phyloP scores from a whole-genome alignment of 805 yeast species.

The Torulaspora gathmanii region DNA sequence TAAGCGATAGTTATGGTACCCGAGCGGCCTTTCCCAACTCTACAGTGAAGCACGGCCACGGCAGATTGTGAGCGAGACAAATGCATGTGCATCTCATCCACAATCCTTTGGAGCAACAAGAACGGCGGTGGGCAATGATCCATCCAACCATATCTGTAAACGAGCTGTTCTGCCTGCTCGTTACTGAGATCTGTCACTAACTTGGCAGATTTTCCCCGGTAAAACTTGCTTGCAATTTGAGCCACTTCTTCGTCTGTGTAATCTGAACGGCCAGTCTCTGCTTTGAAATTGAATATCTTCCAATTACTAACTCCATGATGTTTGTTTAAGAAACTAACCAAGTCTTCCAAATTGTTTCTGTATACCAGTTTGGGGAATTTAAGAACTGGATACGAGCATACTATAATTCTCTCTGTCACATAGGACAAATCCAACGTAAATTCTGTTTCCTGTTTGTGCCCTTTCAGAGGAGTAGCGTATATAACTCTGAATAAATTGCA shows the following conservation, averaged over 20 bases:
- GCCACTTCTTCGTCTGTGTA: constrained; percentile 26
- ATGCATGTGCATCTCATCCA: constrained; percentile 44
- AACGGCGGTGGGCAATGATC: constrained; percentile 80
- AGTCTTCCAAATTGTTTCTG: constrained; percentile 48
- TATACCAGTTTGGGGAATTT: constrained; percentile 41
- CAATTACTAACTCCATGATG: constrained; percentile 51
- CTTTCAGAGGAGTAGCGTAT: constrained; percentile 26
- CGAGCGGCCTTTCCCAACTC: constrained; percentile 88
- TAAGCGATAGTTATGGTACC: constrained; percentile 73
- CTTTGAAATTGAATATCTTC: constrained; percentile 70
- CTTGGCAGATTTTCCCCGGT: neutral
- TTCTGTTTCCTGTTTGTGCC: constrained; percentile 29
- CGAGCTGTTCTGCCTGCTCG: constrained; percentile 1
- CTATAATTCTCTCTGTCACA: constrained; percentile 59
- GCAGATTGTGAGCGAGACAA: constrained; percentile 36
- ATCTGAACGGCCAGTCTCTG: constrained; percentile 46
- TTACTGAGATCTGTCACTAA: constrained; percentile 1
- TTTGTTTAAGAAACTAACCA: constrained; percentile 44
- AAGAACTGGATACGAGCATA: constrained; percentile 69
- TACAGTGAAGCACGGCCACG: constrained; percentile 76
- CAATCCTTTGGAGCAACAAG: constrained; percentile 41
- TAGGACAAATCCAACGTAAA: constrained; percentile 58
- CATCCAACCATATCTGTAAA: constrained; percentile 47
- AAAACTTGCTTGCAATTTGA: constrained; percentile 1
- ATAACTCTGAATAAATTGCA: constrained; percentile 17